phyloP scores from a whole-genome alignment of 1,139 yeast species.

The Meyerozyma smithsonii region DNA sequence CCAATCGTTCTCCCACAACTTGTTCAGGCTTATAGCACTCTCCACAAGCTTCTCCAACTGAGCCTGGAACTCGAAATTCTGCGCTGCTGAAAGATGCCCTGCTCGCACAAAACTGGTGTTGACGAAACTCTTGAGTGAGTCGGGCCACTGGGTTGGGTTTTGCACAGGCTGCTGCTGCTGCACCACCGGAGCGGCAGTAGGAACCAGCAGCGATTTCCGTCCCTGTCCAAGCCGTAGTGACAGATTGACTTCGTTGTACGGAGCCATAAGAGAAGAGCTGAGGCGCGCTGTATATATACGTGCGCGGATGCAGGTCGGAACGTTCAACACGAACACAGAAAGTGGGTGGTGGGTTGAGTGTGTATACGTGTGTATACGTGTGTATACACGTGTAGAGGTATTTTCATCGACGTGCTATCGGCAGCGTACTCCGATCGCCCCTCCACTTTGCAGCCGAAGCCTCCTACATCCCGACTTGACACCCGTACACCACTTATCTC shows the following conservation, averaged over 20 bases:
- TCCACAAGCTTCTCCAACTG: slow-evolving; percentile 48
- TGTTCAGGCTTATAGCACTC: slow-evolving; percentile 42
- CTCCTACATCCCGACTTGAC: not conserved
- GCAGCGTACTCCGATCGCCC: no score
- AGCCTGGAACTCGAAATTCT: slow-evolving; percentile 24
- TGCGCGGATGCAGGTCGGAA: no score
- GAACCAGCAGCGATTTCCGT: not conserved
- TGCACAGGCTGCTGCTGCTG: not conserved
- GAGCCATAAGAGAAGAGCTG: not conserved
- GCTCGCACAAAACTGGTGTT: slow-evolving; percentile 38
- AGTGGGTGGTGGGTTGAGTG: no score
- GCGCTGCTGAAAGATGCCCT: slow-evolving; percentile 6
- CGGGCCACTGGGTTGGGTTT: slow-evolving; percentile 39
- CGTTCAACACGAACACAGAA: no score
- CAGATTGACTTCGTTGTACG: slow-evolving; percentile 1
- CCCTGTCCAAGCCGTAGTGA: not conserved
- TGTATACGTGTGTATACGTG: no score
- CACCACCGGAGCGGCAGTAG: not conserved
- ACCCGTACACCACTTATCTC: not conserved
- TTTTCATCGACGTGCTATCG: no score
- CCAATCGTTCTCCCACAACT: slow-evolving; percentile 61
- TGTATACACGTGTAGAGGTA: no score
- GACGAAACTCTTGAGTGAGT: slow-evolving; percentile 42
- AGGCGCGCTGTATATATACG: not conserved
- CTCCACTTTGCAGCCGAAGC: no score